Conservation (phyloP, 306 rosid genomes). For the Luffa aegyptiaca region DNA sequence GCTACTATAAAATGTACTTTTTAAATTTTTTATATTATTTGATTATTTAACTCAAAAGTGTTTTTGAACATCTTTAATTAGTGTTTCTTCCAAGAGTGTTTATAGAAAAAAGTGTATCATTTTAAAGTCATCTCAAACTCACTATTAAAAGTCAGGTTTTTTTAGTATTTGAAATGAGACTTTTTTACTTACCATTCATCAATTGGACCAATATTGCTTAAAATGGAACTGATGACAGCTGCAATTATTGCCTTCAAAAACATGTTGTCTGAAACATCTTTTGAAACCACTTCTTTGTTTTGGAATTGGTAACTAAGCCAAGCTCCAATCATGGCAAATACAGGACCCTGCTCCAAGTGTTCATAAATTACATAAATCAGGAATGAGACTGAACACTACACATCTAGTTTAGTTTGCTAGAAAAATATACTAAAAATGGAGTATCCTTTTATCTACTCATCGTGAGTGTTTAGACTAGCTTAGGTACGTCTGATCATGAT, state of each 20-base stretch:
- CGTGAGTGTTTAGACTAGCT: neutral
- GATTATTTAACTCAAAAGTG: too few relatives aligned
- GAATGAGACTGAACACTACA: neutral
- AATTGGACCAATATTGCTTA: conserved; percentile 64
- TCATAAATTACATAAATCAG: neutral
- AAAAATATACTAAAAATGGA: neutral
- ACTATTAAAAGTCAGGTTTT: too few relatives aligned
- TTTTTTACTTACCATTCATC: conserved; percentile 57
- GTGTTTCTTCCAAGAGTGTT: too few relatives aligned
- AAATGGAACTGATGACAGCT: conserved; percentile 44
- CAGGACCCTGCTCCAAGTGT: conserved; percentile 58
- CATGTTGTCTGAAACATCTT: conserved; percentile 45
- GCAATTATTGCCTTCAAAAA: conserved; percentile 59
- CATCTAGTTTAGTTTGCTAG: neutral
- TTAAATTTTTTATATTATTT: too few relatives aligned
- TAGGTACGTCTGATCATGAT: neutral
- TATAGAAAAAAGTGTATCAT: too few relatives aligned
- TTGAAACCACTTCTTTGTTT: conserved; percentile 40
- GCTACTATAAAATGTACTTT: too few relatives aligned
- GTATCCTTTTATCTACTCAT: neutral
- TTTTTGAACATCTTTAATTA: too few relatives aligned
- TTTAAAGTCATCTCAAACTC: too few relatives aligned
- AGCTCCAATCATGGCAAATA: conserved; percentile 86
- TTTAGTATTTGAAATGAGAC: neutral
- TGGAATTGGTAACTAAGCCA: conserved; percentile 74